Evolutionary conservation across 169 alveolate species (phyloP).

Genomic region (Cryptosporidium xiaoi): DNA sequence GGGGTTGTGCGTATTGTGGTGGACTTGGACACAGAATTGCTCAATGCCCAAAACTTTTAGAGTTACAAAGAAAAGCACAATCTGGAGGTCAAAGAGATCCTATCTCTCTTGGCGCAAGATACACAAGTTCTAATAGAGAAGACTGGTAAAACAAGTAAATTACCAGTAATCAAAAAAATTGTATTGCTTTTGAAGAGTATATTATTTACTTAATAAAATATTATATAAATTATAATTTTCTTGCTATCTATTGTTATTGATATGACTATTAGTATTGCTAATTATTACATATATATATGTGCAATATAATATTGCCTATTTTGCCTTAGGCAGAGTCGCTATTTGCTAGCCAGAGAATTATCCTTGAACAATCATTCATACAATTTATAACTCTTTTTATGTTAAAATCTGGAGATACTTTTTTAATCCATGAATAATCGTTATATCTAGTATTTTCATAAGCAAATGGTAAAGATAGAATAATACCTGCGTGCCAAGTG

Average conservation of each 20-base stretch:
- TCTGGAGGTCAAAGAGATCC: constrained; percentile 62
- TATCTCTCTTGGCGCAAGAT: constrained; percentile 66
- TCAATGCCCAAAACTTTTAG: constrained; percentile 89
- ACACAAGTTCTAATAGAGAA: constrained; percentile 39
- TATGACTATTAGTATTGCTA: not conserved
- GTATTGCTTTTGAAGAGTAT: too few species aligned
- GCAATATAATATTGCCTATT: too few species aligned
- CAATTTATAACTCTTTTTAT: constrained; percentile 16
- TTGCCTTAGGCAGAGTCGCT: constrained; percentile 54
- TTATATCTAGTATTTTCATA: constrained; percentile 3
- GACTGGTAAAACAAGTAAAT: constrained; percentile 43
- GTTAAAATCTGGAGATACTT: constrained; percentile 31
- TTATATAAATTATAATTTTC: not conserved
- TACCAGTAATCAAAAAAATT: not conserved
- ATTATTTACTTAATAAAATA: too few species aligned
- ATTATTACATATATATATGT: too few species aligned
- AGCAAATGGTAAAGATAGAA: constrained; percentile 61
- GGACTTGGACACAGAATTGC: constrained; percentile 93
- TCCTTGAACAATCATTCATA: constrained; percentile 63
- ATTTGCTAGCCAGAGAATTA: constrained; percentile 42
- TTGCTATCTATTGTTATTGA: not conserved
- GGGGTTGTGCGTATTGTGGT: constrained; percentile 93
- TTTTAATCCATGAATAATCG: constrained; percentile 34
- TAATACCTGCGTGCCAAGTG: constrained; percentile 62
- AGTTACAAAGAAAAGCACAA: constrained; percentile 74